Base-by-base conservation (phyloP, 1,139 yeast genomes). In the Geotrichum candidum region DNA sequence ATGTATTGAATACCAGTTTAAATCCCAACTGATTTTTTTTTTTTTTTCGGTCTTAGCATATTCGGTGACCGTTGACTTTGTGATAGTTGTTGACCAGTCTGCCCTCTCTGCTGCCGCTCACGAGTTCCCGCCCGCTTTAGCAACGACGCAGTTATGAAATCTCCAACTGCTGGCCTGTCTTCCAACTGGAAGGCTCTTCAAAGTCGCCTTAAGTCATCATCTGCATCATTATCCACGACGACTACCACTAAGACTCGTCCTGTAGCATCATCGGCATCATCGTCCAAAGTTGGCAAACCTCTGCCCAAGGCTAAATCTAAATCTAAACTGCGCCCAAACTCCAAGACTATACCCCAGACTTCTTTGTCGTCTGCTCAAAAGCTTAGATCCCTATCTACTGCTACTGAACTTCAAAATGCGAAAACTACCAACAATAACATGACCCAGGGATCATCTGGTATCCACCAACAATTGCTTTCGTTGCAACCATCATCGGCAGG, bases 141-240 rank as follows among this genome's bases (percentile, higher is more conserved):
- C 9, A 27, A 33, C 23, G 35, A 48, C 41, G 23, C 33, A 29
- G 51, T 51, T 38, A 33, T 46, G 50, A 51, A 38, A 13, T 31
- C 56, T 51, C 18, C 55, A 27, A 35, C 53, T 25, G 57, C 45
- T 6, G 45, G 54, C 23, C 63, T 68, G 23, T 68, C 70, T 5
- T 63, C 66, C 10, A 68, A 68, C 58, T 68, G 70, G 70, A 64
- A 64, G 52, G 59, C 54, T 31, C 63, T 68, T 15, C 66, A 64
- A 55, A 64, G 65, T 51, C 62, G 60, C 35, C 63, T 67, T n/a
- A 54, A 53, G 57, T 23, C 23, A 10, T 41, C 56, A 2, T 22
- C 51, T 7, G n/a, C 25, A 11, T 29, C 56, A 9, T 25, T 52
- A 9, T 45, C 55, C 35, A 25, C 52, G n/a, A 41, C 33, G 33